phyloP scores from a whole-genome alignment of 2,329 filamentous ascomycete genomes.

The Kalmusia sp. region DNA sequence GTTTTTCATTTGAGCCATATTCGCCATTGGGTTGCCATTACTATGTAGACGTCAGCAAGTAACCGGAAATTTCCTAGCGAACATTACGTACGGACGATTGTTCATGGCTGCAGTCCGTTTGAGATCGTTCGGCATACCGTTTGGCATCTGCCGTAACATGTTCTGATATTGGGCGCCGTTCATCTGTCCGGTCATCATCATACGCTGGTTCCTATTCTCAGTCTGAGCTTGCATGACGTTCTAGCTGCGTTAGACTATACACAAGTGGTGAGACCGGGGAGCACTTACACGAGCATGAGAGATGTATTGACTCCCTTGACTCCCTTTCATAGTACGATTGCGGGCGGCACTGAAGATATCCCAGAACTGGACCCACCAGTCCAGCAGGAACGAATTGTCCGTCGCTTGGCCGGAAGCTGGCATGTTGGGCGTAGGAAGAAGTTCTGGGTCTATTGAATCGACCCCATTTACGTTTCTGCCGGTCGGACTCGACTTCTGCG shows the following conservation, averaged over 20 bases:
- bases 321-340: conserved; percentile 45
- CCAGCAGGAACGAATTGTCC: conserved; percentile 86
- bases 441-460: conserved; percentile 83
- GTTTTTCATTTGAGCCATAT: conserved; percentile 65
- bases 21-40: conserved; percentile 61
- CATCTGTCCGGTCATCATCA: conserved; percentile 70
- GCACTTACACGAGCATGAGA: conserved; percentile 78
- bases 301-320: conserved; percentile 71
- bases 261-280: neutral
- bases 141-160: conserved; percentile 72
- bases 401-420: conserved; percentile 63
- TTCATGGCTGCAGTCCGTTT: conserved; percentile 81
- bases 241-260: conserved; percentile 47
- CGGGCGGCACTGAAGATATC: conserved; percentile 85
- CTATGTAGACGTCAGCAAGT: conserved; percentile 16
- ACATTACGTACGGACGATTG: conserved; percentile 69
- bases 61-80: neutral
- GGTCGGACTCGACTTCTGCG: conserved; percentile 68
- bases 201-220: conserved; percentile 68
- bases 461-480: conserved; percentile 70
- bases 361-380: conserved; percentile 98
- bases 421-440: conserved; percentile 77
- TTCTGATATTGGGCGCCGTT: conserved; percentile 61
- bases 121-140: conserved; percentile 70
- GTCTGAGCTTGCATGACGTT: conserved; percentile 76